Conservation (phyloP, 352 stramenopile genomes). For the Phytophthora capsici region DNA sequence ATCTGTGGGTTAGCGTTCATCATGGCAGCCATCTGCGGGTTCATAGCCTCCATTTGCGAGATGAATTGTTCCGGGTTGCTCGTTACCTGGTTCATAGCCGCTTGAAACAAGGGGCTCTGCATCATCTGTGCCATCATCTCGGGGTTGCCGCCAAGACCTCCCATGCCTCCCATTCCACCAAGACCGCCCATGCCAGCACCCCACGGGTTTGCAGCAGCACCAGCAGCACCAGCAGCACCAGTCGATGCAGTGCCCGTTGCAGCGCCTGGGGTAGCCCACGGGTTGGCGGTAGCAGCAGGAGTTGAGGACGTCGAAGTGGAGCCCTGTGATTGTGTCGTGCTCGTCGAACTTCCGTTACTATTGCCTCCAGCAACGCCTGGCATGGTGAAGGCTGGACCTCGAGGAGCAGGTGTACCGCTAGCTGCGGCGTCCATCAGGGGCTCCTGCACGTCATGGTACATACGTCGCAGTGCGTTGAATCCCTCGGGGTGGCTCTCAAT, state of each 20-base stretch:
- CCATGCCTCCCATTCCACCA: constrained; percentile 38
- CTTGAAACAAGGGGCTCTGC: constrained; percentile 89
- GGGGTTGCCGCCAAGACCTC: constrained; percentile 49
- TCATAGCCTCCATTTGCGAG: constrained; percentile 88
- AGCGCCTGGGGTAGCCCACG: constrained; percentile 53
- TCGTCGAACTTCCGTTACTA: constrained; percentile 20
- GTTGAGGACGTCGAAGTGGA: constrained; percentile 25
- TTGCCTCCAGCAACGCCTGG: constrained; percentile 70
- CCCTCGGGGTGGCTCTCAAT: constrained; percentile 98
- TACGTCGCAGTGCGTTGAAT: constrained; percentile 96
- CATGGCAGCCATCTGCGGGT: constrained; percentile 89
- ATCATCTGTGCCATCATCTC: constrained; percentile 87
- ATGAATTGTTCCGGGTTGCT: constrained; percentile 82
- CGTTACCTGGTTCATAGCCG: constrained; percentile 82
- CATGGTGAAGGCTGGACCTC: constrained; percentile 84
- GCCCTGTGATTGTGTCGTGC: constrained; percentile 26
- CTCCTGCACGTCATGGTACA: constrained; percentile 96
- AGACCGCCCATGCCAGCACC: constrained; percentile 32
- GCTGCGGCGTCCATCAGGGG: constrained; percentile 94
- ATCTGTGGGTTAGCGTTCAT: constrained; percentile 90
- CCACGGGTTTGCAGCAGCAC: constrained; percentile 86
- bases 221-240: constrained; percentile 21
- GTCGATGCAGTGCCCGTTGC: constrained; percentile 22
- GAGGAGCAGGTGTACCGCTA: constrained; percentile 50
- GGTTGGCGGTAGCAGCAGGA: constrained; percentile 49